Percentiles rank a stretch among this genome's conserved stretches.
Evolutionary conservation across 2,329 filamentous ascomycete species (phyloP).

Genomic region (Aureobasidium sp.): DNA sequence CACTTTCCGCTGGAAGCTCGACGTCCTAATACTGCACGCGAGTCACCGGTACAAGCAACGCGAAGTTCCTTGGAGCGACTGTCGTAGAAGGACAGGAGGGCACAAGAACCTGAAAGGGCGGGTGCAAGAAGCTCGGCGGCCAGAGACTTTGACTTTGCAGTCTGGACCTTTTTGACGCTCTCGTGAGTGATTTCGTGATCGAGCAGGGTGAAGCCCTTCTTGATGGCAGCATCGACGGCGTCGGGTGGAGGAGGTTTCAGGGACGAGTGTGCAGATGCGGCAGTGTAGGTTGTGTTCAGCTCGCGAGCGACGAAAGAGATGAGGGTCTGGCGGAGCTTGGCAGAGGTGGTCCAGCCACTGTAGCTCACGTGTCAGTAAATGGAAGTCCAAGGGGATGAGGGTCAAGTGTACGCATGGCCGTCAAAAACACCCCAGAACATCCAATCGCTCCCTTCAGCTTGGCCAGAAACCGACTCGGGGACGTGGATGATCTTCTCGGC

Average conservation of each 20-base stretch:
- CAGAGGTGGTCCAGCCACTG: slow-evolving; percentile 96
- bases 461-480: slow-evolving; percentile 52
- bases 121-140: slow-evolving; percentile 89
- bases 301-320: slow-evolving; percentile 91
- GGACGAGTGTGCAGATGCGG: slow-evolving; percentile 52
- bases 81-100: slow-evolving; percentile 93
- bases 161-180: slow-evolving; percentile 84
- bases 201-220: slow-evolving; percentile 77
- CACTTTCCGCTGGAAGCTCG: slow-evolving; percentile 75
- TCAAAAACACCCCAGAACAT: slow-evolving; percentile 99
- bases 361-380: background rate
- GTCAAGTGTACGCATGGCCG: slow-evolving; percentile 68
- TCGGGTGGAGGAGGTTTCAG: slow-evolving; percentile 64
- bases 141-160: slow-evolving; percentile 79
- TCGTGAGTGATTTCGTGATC: slow-evolving; percentile 93
- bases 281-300: slow-evolving; percentile 84
- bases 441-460: slow-evolving; percentile 70
- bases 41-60: slow-evolving; percentile 95
- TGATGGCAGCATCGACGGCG: slow-evolving; percentile 84
- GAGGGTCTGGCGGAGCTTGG: slow-evolving; percentile 84
- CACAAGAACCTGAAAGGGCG: slow-evolving; percentile 93
- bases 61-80: slow-evolving; percentile 75
- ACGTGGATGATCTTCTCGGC: slow-evolving; percentile 97
- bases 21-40: slow-evolving; percentile 85
- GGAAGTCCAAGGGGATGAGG: background rate